Evolutionary conservation across 1,284 basidiomycete genomes (phyloP), one percentile per base, ranked within the genome.

Genomic region (Naganishia albida): DNA sequence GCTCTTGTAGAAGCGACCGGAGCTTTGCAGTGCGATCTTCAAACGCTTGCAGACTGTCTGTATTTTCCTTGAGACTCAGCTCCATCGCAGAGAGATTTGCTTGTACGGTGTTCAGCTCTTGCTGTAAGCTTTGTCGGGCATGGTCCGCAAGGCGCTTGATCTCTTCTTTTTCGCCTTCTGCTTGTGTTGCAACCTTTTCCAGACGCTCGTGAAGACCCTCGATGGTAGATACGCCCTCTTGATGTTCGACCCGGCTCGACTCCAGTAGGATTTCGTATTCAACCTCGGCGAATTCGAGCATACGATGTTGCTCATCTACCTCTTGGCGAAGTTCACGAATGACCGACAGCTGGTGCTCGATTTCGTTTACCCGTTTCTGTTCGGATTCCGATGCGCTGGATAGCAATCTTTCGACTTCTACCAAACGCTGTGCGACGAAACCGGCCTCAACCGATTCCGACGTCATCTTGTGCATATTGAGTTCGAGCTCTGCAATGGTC

Each of bases 231-330:
- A 43, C 30, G n/a, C 56, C 13, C 2, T 23, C 42, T 3, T 26
- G 46, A 6, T 50, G 34, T 20, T 59, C 40, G 7, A 7, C 26
- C n/a, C 50, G 46, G 26, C 34, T 60, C 12, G 63, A 46, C 26
- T 64, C 42, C 7, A 52, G 30, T 10, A 63, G 50, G 18, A 60
- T 54, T 48, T 48, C 40, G 26, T 65, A 59, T 43, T 67, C 67
- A 8, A 62, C 46, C 25, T 67, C 67, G 43, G 67, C 67, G 25
- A 64, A 67, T 1, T 49, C 34, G 10, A 67, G 63, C 46, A 65
- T 54, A 18, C 67, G 55, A 26, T 40, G 51, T 16, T 42, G 26
- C 28, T 66, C 65, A 10, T 63, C 40, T 3, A 62, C 20, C 25
- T 57, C 44, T n/a, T 44, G 34, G 7, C 26, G 20, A 7, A 66